phyloP scores from a whole-genome alignment of 2,329 filamentous ascomycete genomes.

The Fusarium sp. region DNA sequence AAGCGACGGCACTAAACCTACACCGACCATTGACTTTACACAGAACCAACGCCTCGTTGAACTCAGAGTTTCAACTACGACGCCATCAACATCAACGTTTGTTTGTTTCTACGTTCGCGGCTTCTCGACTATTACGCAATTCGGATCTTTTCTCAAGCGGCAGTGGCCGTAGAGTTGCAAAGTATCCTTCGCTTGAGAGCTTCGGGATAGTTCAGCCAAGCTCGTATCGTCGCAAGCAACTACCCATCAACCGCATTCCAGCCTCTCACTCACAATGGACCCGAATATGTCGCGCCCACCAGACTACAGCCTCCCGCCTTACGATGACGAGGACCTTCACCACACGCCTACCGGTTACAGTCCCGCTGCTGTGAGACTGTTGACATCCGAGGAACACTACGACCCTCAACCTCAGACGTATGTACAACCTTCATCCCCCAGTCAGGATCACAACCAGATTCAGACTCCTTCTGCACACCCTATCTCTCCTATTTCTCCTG shows the following conservation, averaged over 20 bases:
- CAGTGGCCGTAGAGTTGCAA: slow-evolving; percentile 37
- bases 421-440: slow-evolving; percentile 55
- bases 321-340: slow-evolving; percentile 64
- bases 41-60: slow-evolving; percentile 20
- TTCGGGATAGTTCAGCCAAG: slow-evolving; percentile 13
- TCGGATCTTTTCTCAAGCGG: slow-evolving; percentile 26
- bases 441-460: slow-evolving; percentile 16
- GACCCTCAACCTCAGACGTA: slow-evolving; percentile 65
- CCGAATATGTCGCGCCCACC: slow-evolving; percentile 65
- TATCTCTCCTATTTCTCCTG: slow-evolving; percentile 3
- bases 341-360: slow-evolving; percentile 61
- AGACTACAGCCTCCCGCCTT: slow-evolving; percentile 67
- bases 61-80: slow-evolving; percentile 31
- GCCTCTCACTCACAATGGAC: slow-evolving; percentile 56
- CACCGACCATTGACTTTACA: slow-evolving; percentile 17
- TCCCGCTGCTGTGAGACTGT: slow-evolving; percentile 67
- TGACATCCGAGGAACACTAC: slow-evolving; percentile 71
- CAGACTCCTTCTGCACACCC: slow-evolving; percentile 13
- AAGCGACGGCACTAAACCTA: slow-evolving; percentile 23
- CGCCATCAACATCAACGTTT: slow-evolving; percentile 19
- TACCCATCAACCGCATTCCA: slow-evolving; percentile 48
- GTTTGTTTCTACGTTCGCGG: not conserved
- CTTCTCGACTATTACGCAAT: not conserved
- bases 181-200: slow-evolving; percentile 14
- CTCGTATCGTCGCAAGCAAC: slow-evolving; percentile 35